phyloP scores from a whole-genome alignment of 2,329 filamentous ascomycete genomes.

The Phialocephala sp. region DNA sequence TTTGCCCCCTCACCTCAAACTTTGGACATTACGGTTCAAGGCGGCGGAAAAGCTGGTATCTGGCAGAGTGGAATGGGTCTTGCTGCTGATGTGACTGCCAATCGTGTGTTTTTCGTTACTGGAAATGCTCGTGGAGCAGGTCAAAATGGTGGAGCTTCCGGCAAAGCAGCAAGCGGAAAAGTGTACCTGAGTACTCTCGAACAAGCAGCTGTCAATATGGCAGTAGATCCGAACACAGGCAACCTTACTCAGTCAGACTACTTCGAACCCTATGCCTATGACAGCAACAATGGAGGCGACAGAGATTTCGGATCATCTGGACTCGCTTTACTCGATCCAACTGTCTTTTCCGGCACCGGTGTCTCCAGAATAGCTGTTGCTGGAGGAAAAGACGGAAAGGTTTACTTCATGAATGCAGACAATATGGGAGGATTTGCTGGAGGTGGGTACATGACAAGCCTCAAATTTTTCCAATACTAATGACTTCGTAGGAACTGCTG shows the following conservation, averaged over 20 bases:
- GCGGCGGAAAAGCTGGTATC: constrained; percentile 23
- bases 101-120: constrained; percentile 21
- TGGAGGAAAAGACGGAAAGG: constrained; percentile 18
- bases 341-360: constrained; percentile 14
- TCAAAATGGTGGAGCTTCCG: constrained; percentile 13
- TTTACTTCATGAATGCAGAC: constrained; percentile 24
- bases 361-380: constrained; percentile 18
- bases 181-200: constrained; percentile 14
- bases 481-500: background rate
- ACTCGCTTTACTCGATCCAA: constrained; percentile 16
- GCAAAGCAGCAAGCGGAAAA: constrained; percentile 15
- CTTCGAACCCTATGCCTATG: constrained; percentile 23
- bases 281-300: constrained; percentile 20
- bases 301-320: constrained; percentile 21
- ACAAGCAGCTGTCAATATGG: constrained; percentile 15
- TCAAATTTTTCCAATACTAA: background rate
- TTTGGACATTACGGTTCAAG: background rate
- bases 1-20: constrained; percentile 9
- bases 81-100: constrained; percentile 13
- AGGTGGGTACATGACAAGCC: background rate
- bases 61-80: constrained; percentile 20
- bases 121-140: constrained; percentile 14
- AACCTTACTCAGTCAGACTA: constrained; percentile 18
- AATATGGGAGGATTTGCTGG: constrained; percentile 20
- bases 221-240: constrained; percentile 3